phyloP scores from a whole-genome alignment of 345 rosid species.

The Salix udensis region DNA sequence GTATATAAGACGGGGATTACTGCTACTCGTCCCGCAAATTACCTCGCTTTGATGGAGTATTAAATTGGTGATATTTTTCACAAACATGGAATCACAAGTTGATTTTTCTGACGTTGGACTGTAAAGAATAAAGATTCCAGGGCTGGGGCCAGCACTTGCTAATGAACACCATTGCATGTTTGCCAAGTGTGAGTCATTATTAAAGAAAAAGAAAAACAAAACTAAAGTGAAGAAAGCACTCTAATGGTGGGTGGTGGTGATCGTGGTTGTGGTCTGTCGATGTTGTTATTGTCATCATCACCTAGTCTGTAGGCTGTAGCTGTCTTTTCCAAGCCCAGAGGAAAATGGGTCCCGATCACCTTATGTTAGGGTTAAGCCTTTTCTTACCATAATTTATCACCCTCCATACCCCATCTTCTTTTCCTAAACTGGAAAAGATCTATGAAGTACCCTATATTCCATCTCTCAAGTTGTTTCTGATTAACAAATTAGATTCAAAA shows the following conservation, averaged over 20 bases:
- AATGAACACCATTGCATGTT: constrained; percentile 20
- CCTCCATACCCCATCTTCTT: not conserved
- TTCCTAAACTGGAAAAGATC: not conserved
- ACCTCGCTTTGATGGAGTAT: not conserved
- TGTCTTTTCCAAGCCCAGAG: constrained; percentile 36
- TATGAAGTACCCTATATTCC: not conserved
- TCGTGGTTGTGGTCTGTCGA: constrained; percentile 12
- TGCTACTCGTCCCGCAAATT: not conserved
- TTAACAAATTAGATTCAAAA: not conserved
- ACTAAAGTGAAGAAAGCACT: not conserved
- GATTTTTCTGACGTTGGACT: constrained; percentile 20
- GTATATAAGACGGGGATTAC: too few relatives aligned
- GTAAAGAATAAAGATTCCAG: constrained; percentile 16
- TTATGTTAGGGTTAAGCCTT: not conserved
- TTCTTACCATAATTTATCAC: not conserved
- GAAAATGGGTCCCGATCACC: constrained; percentile 18
- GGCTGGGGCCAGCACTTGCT: not conserved
- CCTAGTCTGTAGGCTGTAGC: not conserved
- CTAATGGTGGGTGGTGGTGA: not conserved
- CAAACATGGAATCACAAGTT: constrained; percentile 10
- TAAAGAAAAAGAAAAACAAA: not conserved
- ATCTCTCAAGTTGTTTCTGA: not conserved
- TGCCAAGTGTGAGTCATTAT: constrained; percentile 16
- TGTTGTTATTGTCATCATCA: constrained; percentile 7
- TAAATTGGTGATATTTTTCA: not conserved